A percentile compares a stretch with the other conserved stretches of the same genome.
These are phyloP conservation scores for Kuraishia cidri DNA, from an alignment of 805 yeast genomes.

Conservation along the genomic window DNA sequence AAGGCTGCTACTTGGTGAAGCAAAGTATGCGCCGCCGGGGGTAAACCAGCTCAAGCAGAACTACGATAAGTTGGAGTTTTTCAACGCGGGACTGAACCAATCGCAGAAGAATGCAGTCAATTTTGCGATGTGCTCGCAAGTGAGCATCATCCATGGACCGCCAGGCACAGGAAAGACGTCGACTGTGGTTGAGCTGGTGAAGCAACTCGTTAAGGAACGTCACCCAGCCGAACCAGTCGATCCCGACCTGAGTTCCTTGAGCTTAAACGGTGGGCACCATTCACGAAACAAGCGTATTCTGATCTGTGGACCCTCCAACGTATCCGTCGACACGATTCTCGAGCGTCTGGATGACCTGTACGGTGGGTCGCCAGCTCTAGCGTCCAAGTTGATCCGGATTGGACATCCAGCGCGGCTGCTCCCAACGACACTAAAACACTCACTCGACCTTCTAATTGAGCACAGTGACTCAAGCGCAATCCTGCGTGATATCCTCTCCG, in stretches of 20 bases:
- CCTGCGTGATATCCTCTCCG: conserved; percentile 57
- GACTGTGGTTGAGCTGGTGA: conserved; percentile 73
- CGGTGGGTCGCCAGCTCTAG: conserved; percentile 18
- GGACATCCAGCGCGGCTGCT: conserved; percentile 92
- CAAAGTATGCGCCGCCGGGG: conserved; percentile 21
- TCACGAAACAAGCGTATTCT: conserved; percentile 43
- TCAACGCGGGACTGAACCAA: conserved; percentile 40
- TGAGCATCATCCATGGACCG: conserved; percentile 65
- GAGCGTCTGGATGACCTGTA: conserved; percentile 53
- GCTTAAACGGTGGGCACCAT: no score
- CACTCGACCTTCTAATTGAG: conserved; percentile 65
- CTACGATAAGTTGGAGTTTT: conserved; percentile 17
- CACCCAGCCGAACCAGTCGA: no score
- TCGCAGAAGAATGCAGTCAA: conserved; percentile 71
- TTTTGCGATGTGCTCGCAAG: conserved; percentile 51
- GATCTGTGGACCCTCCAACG: conserved; percentile 92
- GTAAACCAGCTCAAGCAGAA: conserved; percentile 4
- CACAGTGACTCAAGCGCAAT: conserved; percentile 50
- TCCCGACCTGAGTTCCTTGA: no score
- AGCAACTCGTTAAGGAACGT: conserved; percentile 52
- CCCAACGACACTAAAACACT: conserved; percentile 52
- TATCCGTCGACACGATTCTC: conserved; percentile 83
- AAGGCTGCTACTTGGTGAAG: conserved; percentile 37
- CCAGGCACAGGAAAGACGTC: conserved; percentile 85
- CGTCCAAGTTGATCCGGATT: conserved; percentile 49